Evolutionary conservation across 2,329 filamentous ascomycete genomes (phyloP).

Genomic region (Cadophora gregata): DNA sequence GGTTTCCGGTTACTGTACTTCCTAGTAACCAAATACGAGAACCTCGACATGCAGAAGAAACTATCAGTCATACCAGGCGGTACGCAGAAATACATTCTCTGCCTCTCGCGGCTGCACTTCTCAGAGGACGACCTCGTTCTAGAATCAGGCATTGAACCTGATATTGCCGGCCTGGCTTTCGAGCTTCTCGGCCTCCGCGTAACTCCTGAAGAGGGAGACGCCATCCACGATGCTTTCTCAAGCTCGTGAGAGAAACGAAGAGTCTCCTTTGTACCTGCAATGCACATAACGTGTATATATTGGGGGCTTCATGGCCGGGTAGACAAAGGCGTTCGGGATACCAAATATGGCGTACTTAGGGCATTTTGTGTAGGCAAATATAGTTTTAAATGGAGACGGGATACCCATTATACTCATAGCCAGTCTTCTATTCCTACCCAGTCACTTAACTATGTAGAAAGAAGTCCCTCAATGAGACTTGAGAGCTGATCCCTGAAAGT

Average conservation of each 20-base stretch:
- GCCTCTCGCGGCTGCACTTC: conserved; percentile 84
- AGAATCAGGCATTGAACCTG: conserved; percentile 77
- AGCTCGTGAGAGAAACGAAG: conserved; percentile 18
- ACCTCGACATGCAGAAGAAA: conserved; percentile 72
- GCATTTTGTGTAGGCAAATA: not conserved
- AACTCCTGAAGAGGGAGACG: conserved; percentile 78
- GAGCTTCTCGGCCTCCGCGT: conserved; percentile 81
- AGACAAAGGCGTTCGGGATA: conserved; percentile 8
- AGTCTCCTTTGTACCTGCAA: not conserved
- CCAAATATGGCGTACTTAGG: not conserved
- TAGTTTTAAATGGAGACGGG: not conserved
- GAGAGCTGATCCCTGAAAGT: too few species aligned
- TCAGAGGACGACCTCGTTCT: conserved; percentile 78
- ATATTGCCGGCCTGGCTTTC: conserved; percentile 81
- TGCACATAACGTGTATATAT: not conserved
- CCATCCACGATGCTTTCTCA: conserved; percentile 45
- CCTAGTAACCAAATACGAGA: conserved; percentile 64
- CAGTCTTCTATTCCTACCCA: not conserved
- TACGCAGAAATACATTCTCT: conserved; percentile 81
- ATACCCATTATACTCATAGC: not conserved
- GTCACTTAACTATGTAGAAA: not conserved
- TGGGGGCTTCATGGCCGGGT: not conserved
- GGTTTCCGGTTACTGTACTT: conserved; percentile 66
- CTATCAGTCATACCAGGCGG: conserved; percentile 73
- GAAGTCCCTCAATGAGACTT: too few species aligned